phyloP scores from a whole-genome alignment of 2,329 filamentous ascomycete species.

The Verticillium nonalfalfae region DNA sequence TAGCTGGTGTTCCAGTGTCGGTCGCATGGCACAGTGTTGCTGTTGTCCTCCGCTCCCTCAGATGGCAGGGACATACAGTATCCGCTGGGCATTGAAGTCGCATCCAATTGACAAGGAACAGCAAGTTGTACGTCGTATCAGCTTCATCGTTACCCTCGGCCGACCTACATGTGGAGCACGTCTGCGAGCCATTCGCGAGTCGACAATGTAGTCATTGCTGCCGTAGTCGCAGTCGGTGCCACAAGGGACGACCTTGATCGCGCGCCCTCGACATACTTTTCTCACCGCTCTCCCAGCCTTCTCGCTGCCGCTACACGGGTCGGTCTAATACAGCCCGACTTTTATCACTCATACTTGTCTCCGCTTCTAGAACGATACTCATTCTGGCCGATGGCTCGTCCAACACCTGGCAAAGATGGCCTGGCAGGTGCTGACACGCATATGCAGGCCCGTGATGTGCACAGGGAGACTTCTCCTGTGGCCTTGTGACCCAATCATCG shows the following conservation, averaged over 20 bases:
- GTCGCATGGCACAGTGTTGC: background rate
- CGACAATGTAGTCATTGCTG: background rate
- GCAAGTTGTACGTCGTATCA: background rate
- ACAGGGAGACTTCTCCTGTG: background rate
- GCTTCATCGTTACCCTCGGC: background rate
- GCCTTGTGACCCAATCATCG: background rate
- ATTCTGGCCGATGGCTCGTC: background rate
- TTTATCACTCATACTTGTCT: background rate
- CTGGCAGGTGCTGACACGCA: background rate
- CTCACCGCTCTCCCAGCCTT: background rate
- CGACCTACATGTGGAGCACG: background rate
- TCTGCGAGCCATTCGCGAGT: background rate
- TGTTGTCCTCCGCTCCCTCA: background rate
- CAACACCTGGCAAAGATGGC: background rate
- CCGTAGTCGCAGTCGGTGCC: background rate
- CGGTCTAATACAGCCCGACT: background rate
- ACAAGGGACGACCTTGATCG: background rate
- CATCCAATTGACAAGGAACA: background rate
- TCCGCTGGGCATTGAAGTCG: background rate
- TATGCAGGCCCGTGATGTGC: background rate
- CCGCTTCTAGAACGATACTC: background rate
- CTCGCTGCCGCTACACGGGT: background rate
- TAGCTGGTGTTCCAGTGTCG: background rate
- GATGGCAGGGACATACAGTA: background rate
- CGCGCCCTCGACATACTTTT: background rate